Base-by-base conservation (phyloP, 495 filamentous ascomycete genomes). In the Viridothelium virens region DNA sequence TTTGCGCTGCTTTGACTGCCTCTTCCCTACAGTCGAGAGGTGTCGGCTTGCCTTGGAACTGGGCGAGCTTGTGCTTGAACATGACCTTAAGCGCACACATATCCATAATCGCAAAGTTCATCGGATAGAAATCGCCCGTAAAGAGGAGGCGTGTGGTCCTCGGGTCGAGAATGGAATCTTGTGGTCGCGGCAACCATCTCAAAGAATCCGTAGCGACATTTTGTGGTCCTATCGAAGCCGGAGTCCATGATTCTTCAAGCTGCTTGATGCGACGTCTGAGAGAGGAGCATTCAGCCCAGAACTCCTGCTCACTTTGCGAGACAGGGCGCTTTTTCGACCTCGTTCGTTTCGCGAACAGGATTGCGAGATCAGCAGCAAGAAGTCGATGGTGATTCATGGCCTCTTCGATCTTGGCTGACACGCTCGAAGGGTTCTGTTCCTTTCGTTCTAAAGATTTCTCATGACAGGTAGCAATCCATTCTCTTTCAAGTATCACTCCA, bases 71-170 rank as follows among this genome's bases (percentile, higher is more conserved):
- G 69, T 89, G 88, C 62, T 84, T 87, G 75, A 89, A 91, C 89
- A 94, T 91, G 59, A 93, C 77, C 9, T 88, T 81, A 14, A 93
- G 84, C 36, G 86, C 86, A 67, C 89, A 86, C 78, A 90, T 89
- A 71, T 96, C 91, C 64, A 91, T 82, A 66, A 82, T 80, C n/a
- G 88, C 76, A 65, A 87, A 84, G 65, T 96, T 97, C 61, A 85
- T 78, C 18, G 83, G 80, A 79, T 89, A 96, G 3, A 92, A 74
- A 0, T 85, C 82, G 2, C 86, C 89, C 14, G 79, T 77, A 73
- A 87, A 90, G 18, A 96, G 77, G 10, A 81, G 75, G 33, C 87
- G 85, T 0, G 86, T 84, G 18, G 84, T 78, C 69, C 89, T 91
- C 2, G 91, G 88, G 72, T 91, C 81, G 69, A 89, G 84, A 67